These are phyloP conservation scores for Apiospora phragmitis DNA, from an alignment of 2,329 filamentous ascomycete genomes.

Conservation along the genomic window DNA sequence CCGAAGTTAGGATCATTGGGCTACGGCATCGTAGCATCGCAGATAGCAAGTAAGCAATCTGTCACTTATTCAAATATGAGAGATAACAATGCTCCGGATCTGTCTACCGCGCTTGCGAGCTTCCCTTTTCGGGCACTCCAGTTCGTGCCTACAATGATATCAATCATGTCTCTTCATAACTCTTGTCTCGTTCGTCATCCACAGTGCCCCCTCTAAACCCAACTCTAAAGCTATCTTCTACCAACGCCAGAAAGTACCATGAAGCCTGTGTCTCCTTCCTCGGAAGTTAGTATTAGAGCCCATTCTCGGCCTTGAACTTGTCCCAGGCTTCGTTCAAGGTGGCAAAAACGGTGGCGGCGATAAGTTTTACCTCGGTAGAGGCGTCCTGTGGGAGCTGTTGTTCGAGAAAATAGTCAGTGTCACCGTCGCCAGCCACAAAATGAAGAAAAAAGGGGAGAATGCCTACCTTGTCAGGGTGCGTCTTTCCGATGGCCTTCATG, in stretches of 20 bases:
- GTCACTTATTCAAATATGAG: not conserved
- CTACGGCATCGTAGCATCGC: not conserved
- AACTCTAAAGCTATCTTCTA: not conserved
- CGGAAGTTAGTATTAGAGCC: slow-evolving; percentile 44
- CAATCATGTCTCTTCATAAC: slow-evolving; percentile 1
- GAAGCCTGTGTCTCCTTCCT: not conserved
- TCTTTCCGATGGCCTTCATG: slow-evolving; percentile 99
- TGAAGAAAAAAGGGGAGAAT: not conserved
- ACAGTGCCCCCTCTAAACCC: not conserved
- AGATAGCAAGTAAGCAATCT: not conserved
- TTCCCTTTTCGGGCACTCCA: not conserved
- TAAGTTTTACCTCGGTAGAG: slow-evolving; percentile 64
- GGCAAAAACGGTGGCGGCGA: slow-evolving; percentile 65
- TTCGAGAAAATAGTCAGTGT: slow-evolving; percentile 16
- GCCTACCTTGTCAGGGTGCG: slow-evolving; percentile 95
- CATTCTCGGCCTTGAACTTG: slow-evolving; percentile 70
- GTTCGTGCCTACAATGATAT: not conserved
- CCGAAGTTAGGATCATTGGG: too few relatives aligned
- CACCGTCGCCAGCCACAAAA: not conserved
- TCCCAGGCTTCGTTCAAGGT: slow-evolving; percentile 74
- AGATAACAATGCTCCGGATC: not conserved
- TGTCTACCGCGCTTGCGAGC: not conserved
- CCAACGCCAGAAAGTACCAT: not conserved
- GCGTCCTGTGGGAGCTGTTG: slow-evolving; percentile 63
- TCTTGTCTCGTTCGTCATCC: not conserved